Evolutionary conservation across 768 basidiomycete species (phyloP).

Genomic region (Pulveroboletus frians): DNA sequence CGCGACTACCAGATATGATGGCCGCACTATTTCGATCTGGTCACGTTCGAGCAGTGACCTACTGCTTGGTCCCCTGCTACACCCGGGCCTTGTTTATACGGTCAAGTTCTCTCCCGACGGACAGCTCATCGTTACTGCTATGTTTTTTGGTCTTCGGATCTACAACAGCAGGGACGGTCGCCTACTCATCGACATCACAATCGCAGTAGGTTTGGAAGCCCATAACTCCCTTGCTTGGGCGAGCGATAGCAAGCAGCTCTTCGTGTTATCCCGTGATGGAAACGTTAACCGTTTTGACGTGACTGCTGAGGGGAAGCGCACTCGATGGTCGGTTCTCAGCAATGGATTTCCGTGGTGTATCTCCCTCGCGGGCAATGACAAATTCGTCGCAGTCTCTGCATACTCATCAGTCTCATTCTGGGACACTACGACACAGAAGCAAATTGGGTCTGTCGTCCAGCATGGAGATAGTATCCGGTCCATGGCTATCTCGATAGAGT

Average conservation of each 20-base stretch:
- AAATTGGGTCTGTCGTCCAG: neutral
- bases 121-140: neutral
- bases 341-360: neutral
- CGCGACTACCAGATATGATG: neutral
- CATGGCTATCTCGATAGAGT: neutral
- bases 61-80: neutral
- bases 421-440: neutral
- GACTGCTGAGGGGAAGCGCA: neutral
- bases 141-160: neutral
- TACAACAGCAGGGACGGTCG: neutral
- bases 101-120: neutral
- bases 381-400: neutral
- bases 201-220: accelerated
- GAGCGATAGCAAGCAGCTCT: neutral
- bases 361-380: neutral
- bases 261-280: neutral
- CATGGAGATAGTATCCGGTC: too few species aligned
- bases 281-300: neutral
- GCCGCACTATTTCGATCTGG: neutral
- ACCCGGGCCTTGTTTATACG: accelerated
- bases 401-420: neutral
- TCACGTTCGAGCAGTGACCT: neutral
- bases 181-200: neutral
- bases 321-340: neutral
- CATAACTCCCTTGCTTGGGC: neutral